phyloP scores from a whole-genome alignment of 768 basidiomycete genomes.

The Pisolithus tinctorius region DNA sequence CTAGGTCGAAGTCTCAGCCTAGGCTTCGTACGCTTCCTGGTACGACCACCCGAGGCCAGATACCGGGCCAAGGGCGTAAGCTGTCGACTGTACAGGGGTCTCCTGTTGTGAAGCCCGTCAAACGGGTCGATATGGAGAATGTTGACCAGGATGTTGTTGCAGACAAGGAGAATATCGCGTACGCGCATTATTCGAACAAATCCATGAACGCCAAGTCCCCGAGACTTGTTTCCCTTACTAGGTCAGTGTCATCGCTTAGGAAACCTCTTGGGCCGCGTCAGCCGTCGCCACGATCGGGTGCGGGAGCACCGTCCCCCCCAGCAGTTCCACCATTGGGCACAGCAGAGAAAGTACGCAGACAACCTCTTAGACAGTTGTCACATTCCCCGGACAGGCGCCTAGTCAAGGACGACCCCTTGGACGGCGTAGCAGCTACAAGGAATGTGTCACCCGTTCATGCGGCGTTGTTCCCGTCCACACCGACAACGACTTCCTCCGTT shows the following conservation, averaged over 20 bases:
- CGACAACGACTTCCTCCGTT: conserved; percentile 12
- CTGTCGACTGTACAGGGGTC: conserved; percentile 27
- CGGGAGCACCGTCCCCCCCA: not conserved
- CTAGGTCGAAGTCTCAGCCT: conserved; percentile 31
- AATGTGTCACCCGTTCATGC: conserved; percentile 6
- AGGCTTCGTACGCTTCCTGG: conserved; percentile 17
- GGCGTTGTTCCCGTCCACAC: conserved; percentile 18
- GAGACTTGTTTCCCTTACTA: conserved; percentile 3
- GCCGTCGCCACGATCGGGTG: conserved; percentile 10
- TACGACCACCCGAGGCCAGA: conserved; percentile 1
- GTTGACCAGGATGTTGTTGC: not conserved
- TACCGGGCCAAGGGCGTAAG: conserved; percentile 13
- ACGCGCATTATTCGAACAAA: conserved; percentile 16
- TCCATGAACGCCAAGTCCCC: not conserved
- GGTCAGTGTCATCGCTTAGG: conserved; percentile 19
- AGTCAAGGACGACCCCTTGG: not conserved
- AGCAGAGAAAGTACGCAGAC: conserved; percentile 5
- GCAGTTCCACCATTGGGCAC: conserved; percentile 1
- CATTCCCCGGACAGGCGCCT: not conserved
- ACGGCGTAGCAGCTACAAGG: not conserved
- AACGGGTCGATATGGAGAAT: conserved; percentile 7
- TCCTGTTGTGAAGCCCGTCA: conserved; percentile 13
- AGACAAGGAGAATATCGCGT: not conserved
- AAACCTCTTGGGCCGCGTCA: conserved; percentile 18
- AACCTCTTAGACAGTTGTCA: not conserved